Conservation (phyloP, 1,284 basidiomycete genomes). For the Boletus hoseneyae region DNA sequence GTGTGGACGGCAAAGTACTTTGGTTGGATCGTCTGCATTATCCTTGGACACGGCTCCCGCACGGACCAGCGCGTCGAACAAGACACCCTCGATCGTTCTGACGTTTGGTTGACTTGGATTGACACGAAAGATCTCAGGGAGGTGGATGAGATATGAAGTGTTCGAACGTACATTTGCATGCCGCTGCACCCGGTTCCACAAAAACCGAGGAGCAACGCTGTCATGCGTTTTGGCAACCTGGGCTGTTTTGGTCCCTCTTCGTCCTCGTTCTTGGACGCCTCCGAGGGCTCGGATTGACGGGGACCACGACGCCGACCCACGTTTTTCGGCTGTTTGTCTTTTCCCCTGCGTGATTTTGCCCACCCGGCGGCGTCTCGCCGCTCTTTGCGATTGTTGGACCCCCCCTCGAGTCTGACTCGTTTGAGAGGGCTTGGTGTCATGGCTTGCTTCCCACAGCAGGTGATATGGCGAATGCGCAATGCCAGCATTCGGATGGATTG, state of each 20-base stretch:
- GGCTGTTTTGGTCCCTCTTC: conserved; percentile 35
- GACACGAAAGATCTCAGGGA: neutral
- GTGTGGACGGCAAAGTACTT: conserved; percentile 45
- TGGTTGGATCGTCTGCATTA: conserved; percentile 89
- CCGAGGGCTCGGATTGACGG: conserved; percentile 18
- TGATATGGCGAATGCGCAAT: too few species aligned
- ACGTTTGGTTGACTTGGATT: conserved; percentile 48
- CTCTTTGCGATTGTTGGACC: too few species aligned
- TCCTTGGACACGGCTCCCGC: conserved; percentile 91
- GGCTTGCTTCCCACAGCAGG: too few species aligned
- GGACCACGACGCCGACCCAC: conserved; percentile 30
- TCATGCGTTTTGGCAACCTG: conserved; percentile 70
- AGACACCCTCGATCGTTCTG: conserved; percentile 86
- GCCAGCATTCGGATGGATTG: too few species aligned
- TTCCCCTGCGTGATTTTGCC: conserved; percentile 26
- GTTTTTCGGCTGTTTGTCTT: conserved; percentile 32
- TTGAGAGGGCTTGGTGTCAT: too few species aligned
- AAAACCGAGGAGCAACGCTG: conserved; percentile 73
- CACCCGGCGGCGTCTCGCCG: conserved; percentile 23
- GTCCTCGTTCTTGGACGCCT: conserved; percentile 31
- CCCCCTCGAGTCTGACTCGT: too few species aligned
- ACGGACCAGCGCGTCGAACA: conserved; percentile 87
- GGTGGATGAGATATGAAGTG: neutral
- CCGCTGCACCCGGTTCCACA: conserved; percentile 85
- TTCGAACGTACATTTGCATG: conserved; percentile 84